Evolutionary conservation across 805 yeast genomes (phyloP).

Genomic region (Sungouiozyma intestinalis): DNA sequence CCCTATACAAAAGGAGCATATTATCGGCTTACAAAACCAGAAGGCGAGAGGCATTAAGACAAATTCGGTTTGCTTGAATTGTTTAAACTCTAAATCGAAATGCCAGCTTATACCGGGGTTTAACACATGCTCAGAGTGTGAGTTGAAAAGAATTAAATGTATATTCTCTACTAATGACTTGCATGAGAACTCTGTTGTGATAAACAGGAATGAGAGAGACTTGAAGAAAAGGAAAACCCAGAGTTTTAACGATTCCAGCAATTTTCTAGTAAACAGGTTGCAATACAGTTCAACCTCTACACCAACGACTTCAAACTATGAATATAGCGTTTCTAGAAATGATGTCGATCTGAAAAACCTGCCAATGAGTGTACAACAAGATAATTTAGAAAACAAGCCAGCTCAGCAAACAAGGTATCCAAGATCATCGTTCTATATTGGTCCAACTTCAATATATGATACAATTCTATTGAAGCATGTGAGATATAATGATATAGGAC

Average conservation of each 20-base stretch:
- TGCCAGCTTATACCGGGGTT: not conserved
- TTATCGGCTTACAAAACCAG: not conserved
- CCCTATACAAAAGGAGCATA: not conserved
- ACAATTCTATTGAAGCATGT: slow-evolving; percentile 54
- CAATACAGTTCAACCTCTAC: not conserved
- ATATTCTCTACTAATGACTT: not conserved
- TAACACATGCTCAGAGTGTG: not conserved
- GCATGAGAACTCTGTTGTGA: not conserved
- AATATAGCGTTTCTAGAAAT: not conserved
- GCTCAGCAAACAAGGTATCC: slow-evolving; percentile 54
- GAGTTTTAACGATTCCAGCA: not conserved
- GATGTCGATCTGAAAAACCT: no score
- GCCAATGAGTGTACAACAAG: not conserved
- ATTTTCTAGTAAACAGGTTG: no score
- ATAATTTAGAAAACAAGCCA: not conserved
- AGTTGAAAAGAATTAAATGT: not conserved
- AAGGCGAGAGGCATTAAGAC: not conserved
- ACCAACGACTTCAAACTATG: not conserved
- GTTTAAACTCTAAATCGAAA: not conserved
- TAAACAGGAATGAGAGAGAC: not conserved
- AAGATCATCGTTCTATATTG: slow-evolving; percentile 78
- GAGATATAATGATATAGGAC: slow-evolving; percentile 62
- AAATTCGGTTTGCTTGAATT: not conserved
- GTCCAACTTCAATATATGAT: slow-evolving; percentile 82
- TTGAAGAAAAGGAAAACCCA: not conserved